Percentiles rank a stretch among this genome's conserved stretches.
phyloP scores from a whole-genome alignment of 441 rosid genomes.

The Populus hybrid region DNA sequence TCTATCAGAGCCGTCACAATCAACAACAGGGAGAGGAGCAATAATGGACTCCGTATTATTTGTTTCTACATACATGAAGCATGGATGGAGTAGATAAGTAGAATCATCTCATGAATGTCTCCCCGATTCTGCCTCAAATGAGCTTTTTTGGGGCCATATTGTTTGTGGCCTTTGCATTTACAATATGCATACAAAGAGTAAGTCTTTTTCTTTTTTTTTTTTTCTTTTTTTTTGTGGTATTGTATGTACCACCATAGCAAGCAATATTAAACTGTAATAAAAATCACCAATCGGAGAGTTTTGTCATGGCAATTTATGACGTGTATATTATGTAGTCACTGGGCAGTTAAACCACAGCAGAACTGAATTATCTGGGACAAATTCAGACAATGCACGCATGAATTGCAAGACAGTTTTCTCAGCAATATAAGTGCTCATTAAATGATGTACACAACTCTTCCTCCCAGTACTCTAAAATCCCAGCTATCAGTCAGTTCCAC shows the following conservation, averaged over 20 bases:
- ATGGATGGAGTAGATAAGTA: too few species aligned
- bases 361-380: not conserved
- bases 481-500: slow-evolving; percentile 10
- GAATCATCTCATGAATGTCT: too few species aligned
- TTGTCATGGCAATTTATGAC: not conserved
- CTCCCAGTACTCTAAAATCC: slow-evolving; percentile 5
- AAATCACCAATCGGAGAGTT: not conserved
- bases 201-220: not conserved
- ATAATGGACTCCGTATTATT: not conserved
- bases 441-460: slow-evolving; percentile 3
- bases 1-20: slow-evolving; percentile 13
- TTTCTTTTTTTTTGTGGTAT: too few species aligned
- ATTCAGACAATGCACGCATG: not conserved
- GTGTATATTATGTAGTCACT: not conserved
- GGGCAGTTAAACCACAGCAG: not conserved
- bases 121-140: too few species aligned
- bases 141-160: too few species aligned
- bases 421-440: not conserved
- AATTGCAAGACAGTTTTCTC: too few species aligned
- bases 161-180: not conserved
- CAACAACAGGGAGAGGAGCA: slow-evolving; percentile 9
- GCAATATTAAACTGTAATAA: not conserved
- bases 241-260: not conserved
- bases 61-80: too few species aligned
- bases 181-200: not conserved